A percentile compares a stretch with the other conserved stretches of the same genome.
phyloP scores from a whole-genome alignment of 2,329 filamentous ascomycete species.

The Colletotrichum simmondsii region DNA sequence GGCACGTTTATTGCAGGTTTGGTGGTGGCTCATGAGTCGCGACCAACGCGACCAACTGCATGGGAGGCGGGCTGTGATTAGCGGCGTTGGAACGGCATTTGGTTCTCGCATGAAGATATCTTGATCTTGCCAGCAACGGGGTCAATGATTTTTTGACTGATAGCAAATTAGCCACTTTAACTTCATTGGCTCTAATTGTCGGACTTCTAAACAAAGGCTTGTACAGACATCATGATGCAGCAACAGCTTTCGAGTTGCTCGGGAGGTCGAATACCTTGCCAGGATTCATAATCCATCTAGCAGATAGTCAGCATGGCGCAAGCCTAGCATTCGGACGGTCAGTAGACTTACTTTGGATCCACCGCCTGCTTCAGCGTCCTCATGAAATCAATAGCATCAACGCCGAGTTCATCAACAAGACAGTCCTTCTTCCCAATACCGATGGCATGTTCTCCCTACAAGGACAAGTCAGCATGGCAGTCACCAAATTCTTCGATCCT shows the following conservation, averaged over 20 bases:
- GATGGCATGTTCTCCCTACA: constrained; percentile 73
- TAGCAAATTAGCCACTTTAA: no score
- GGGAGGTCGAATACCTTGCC: constrained; percentile 72
- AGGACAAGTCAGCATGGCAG: neutral
- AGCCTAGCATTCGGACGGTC: neutral
- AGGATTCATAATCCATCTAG: constrained; percentile 73
- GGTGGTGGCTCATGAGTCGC: neutral
- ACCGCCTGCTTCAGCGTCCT: constrained; percentile 71
- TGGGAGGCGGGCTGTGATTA: neutral
- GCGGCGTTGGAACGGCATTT: neutral
- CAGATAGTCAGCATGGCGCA: neutral
- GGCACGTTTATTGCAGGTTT: neutral
- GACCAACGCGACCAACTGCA: neutral
- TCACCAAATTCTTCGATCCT: neutral
- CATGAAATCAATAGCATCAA: constrained; percentile 74
- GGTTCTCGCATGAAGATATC: neutral
- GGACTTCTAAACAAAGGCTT: neutral
- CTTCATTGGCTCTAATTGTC: neutral
- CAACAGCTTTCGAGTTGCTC: neutral
- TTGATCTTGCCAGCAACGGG: neutral
- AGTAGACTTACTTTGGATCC: constrained; percentile 59
- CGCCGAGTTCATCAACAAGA: constrained; percentile 71
- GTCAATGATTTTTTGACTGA: neutral
- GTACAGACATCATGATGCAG: neutral
- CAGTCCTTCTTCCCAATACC: constrained; percentile 74